Conservation (phyloP, 371 early-diverging fungal genomes). For the Blakeslea trispora region DNA sequence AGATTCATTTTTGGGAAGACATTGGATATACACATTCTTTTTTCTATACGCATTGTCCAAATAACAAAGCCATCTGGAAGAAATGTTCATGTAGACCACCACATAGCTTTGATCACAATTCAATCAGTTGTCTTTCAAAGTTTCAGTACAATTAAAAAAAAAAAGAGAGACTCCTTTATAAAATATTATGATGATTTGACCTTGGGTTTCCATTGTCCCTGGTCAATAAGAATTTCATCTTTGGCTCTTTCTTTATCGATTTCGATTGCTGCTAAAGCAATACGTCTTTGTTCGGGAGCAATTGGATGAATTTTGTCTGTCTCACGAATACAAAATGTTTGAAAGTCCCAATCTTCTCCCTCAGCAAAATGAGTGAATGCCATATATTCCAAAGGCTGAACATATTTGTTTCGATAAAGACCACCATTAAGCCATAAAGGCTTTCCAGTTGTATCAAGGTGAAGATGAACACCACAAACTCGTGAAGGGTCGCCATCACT, state of each 20-base stretch:
- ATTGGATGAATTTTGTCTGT: constrained; percentile 22
- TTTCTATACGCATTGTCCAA: constrained; percentile 37
- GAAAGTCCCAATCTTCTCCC: constrained; percentile 34
- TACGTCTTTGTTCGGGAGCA: constrained; percentile 4
- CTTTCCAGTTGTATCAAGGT: constrained; percentile 29
- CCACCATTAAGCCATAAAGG: constrained; percentile 58
- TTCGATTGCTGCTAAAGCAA: constrained; percentile 21
- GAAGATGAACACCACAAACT: constrained; percentile 57
- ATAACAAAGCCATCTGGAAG: constrained; percentile 17
- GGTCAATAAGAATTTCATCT: constrained; percentile 18
- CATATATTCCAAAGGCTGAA: constrained; percentile 27
- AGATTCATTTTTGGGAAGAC: constrained; percentile 91
- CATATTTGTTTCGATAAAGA: constrained; percentile 46
- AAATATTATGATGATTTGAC: neutral
- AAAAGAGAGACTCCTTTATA: neutral
- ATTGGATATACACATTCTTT: constrained; percentile 66
- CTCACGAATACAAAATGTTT: constrained; percentile 27
- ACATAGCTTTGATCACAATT: constrained; percentile 38
- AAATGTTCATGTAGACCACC: constrained; percentile 38
- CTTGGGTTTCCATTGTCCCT: constrained; percentile 20
- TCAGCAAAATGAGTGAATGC: constrained; percentile 32
- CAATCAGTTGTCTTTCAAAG: constrained; percentile 28
- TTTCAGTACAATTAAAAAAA: constrained; percentile 9
- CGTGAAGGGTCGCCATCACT: constrained; percentile 35
- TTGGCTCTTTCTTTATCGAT: constrained; percentile 18